Evolutionary conservation across 306 rosid species (phyloP).

Genomic region (Casuarina equisetifolia): DNA sequence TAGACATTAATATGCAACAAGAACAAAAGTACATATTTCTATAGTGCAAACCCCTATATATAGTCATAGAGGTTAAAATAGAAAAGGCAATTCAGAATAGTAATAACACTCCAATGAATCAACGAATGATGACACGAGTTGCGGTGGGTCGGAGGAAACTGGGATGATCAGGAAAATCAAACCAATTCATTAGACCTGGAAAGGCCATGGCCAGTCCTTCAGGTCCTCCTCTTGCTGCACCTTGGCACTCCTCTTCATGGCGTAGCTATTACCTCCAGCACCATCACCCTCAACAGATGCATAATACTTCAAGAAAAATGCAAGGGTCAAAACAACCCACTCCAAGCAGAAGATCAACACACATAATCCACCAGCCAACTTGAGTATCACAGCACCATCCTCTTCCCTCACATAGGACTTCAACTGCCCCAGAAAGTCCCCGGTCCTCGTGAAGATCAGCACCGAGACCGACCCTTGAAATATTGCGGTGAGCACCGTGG

Average conservation of each 20-base stretch:
- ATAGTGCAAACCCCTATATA: too few relatives aligned
- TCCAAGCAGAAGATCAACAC: conserved; percentile 76
- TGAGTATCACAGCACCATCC: conserved; percentile 67
- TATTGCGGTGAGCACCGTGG: conserved; percentile 73
- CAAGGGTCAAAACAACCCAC: conserved; percentile 80
- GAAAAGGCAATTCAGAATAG: background rate
- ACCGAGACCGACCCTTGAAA: conserved; percentile 80
- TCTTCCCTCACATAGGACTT: conserved; percentile 83
- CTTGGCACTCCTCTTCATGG: conserved; percentile 63
- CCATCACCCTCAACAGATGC: conserved; percentile 53
- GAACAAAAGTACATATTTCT: too few relatives aligned
- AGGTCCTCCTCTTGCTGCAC: conserved; percentile 76
- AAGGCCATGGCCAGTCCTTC: conserved; percentile 97
- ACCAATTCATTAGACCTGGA: conserved; percentile 49
- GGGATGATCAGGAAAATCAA: background rate
- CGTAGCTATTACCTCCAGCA: conserved; percentile 14
- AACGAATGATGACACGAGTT: background rate
- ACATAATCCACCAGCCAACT: conserved; percentile 75
- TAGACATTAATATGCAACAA: too few relatives aligned
- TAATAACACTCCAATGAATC: background rate
- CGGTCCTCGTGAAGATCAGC: conserved; percentile 63
- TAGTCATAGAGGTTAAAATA: too few relatives aligned
- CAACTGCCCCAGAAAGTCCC: conserved; percentile 58
- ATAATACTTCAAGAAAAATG: conserved; percentile 76
- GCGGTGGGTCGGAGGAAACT: background rate